Evolutionary conservation across 176 grass and related monocot genomes (phyloP).

Genomic region (Dactylis glomerata): DNA sequence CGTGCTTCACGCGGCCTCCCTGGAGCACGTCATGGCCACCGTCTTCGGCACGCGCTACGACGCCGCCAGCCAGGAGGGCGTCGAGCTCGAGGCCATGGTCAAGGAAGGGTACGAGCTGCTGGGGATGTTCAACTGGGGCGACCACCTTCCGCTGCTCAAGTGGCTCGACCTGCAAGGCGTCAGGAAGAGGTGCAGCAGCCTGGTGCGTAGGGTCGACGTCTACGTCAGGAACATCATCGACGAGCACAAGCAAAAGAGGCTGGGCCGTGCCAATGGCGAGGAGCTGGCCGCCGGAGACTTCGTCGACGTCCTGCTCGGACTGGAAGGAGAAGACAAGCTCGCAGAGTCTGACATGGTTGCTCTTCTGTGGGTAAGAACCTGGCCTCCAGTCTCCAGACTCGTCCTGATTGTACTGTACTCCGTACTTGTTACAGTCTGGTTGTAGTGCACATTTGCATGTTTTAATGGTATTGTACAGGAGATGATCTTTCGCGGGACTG

Average conservation of each 20-base stretch:
- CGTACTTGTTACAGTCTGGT: too few species aligned
- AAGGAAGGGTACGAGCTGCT: slow-evolving; percentile 71
- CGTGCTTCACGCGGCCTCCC: slow-evolving; percentile 49
- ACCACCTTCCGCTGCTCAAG: slow-evolving; percentile 50
- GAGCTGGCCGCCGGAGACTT: slow-evolving; percentile 38
- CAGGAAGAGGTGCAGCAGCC: slow-evolving; percentile 40
- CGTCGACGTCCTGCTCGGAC: slow-evolving; percentile 55
- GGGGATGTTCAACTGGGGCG: slow-evolving; percentile 68
- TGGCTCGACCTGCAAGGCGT: slow-evolving; percentile 71
- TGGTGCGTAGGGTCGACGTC: slow-evolving; percentile 50
- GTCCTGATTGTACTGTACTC: background rate
- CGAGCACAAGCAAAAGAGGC: slow-evolving; percentile 44
- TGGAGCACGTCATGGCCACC: slow-evolving; percentile 58
- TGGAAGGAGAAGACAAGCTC: slow-evolving; percentile 58
- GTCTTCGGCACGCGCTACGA: slow-evolving; percentile 57
- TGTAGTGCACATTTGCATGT: background rate
- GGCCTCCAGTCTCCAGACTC: background rate
- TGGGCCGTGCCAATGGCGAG: background rate
- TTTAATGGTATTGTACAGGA: slow-evolving; percentile 28
- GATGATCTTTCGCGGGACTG: slow-evolving; percentile 72
- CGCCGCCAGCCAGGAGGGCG: slow-evolving; percentile 22
- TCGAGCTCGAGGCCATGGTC: slow-evolving; percentile 52
- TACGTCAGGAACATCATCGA: slow-evolving; percentile 60
- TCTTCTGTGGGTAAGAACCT: slow-evolving; percentile 60
- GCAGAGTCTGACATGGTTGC: slow-evolving; percentile 66